Percentiles rank a stretch among this genome's conserved stretches.
These are phyloP conservation scores for Aspergillus viridinutans DNA, from an alignment of 2,329 filamentous ascomycete species.

Conservation along the genomic window DNA sequence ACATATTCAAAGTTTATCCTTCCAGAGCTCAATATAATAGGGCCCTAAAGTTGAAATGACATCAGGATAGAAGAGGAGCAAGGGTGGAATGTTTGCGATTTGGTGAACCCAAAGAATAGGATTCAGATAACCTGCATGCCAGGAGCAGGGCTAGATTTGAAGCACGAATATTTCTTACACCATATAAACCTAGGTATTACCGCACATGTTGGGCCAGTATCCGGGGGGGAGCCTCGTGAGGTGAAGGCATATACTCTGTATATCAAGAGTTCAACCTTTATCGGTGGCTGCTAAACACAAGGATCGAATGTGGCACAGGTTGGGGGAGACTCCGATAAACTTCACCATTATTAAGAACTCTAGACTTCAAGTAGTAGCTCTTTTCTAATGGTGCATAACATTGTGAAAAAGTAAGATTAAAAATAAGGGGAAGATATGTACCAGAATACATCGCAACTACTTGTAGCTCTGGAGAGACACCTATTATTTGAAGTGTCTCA, in stretches of 20 bases:
- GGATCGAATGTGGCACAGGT: neutral
- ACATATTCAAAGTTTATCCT: neutral
- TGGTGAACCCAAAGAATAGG: neutral
- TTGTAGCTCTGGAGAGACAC: neutral
- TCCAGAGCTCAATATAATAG: neutral
- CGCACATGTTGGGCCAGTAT: neutral
- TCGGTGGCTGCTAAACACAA: neutral
- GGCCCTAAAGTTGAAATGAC: neutral
- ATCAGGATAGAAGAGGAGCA: neutral
- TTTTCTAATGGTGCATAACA: too few species aligned
- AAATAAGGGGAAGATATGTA: neutral
- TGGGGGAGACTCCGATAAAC: neutral
- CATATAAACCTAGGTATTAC: neutral
- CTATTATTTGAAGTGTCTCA: neutral
- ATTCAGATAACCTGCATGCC: neutral
- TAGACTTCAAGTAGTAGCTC: too few species aligned
- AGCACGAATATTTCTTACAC: neutral
- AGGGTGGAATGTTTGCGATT: conserved; percentile 1
- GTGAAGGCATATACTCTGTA: neutral
- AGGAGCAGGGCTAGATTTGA: neutral
- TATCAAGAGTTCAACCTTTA: neutral
- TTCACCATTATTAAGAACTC: too few species aligned
- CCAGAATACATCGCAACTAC: too few species aligned
- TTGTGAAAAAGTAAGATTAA: neutral
- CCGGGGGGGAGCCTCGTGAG: neutral